Base-by-base conservation (phyloP, 2,329 filamentous ascomycete genomes). In the Pseudogymnoascus sp. region DNA sequence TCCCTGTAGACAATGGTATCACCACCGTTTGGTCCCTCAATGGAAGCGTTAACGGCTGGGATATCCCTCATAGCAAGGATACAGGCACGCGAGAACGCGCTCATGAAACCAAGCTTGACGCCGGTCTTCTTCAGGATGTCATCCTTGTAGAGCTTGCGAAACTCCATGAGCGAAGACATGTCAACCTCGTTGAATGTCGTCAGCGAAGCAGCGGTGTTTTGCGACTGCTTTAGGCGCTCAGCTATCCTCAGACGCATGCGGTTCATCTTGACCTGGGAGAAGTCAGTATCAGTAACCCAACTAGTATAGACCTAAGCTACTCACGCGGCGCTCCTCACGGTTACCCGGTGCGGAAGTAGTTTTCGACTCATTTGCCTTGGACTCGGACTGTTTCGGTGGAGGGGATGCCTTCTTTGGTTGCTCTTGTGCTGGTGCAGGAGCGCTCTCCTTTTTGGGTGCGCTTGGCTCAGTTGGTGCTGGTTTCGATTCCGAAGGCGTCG, bases 121-220 rank as follows among this genome's bases (percentile, higher is more conserved):
- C 93, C 93, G 8, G 91, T 95, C 82, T 93, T 96, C 84, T 97
- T 96, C 64, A 97, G 81, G 21, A 97, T 81, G 65, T 96, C 93
- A 65, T 97, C 93, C 82, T 97, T 97, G 84, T 97, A 97, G 57
- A 92, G 82, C 77, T 96, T 97, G 71, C 95, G 89, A 81, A 99
- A 93, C 67, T 97, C 91, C 89, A 97, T 96, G 60, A 99, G 82
- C 21, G 89, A 91, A 34, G 93, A 96, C 95, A 99, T 99, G 77
- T 99, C 95, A 66, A 99, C 95, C 78, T 97, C 93, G 77, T 99
- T 97, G 84, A 99, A 99, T 26, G 95, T 99, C 59, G 95, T 97
- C 62, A 99, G 83, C 3, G 95, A 96, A 51, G 95, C 95, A 61
- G 95, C 93, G 1, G 95, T 97, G 80, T 99, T 99, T 76, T 99